Percentiles rank a stretch among this genome's conserved stretches.
Evolutionary conservation across 352 stramenopile genomes (phyloP).

Genomic region (Phytophthora uliginosa): DNA sequence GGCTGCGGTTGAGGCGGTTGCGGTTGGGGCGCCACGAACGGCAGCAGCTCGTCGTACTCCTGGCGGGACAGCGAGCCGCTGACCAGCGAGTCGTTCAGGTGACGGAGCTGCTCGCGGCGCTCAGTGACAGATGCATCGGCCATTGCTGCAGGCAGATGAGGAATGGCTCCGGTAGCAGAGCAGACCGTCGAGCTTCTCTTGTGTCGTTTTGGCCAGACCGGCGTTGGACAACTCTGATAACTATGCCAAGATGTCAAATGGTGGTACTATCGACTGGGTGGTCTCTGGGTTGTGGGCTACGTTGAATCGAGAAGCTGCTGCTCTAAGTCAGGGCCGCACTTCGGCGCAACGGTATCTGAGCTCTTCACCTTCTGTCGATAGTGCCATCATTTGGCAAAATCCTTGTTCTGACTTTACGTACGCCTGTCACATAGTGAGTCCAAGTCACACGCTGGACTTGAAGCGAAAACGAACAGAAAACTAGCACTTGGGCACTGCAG

Average conservation of each 20-base stretch:
- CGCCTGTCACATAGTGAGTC: constrained; percentile 16
- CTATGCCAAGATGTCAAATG: neutral
- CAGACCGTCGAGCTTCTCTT: neutral
- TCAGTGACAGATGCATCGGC: constrained; percentile 17
- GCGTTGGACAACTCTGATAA: constrained; percentile 17
- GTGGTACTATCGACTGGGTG: neutral
- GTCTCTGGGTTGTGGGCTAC: neutral
- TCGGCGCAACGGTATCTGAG: neutral
- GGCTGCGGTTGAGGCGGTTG: constrained; percentile 1
- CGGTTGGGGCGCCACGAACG: constrained; percentile 36
- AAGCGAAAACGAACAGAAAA: constrained; percentile 25
- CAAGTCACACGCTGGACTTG: constrained; percentile 29
- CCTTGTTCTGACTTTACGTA: neutral
- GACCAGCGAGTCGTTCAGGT: constrained; percentile 47
- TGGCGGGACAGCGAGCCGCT: constrained; percentile 41
- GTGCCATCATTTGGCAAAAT: neutral
- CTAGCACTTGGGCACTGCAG: constrained; percentile 1
- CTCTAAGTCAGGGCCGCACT: neutral
- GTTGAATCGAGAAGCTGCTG: neutral
- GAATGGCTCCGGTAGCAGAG: neutral
- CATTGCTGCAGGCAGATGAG: constrained; percentile 20
- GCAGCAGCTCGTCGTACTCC: constrained; percentile 54
- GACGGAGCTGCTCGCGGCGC: constrained; percentile 42
- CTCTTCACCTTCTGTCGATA: neutral
- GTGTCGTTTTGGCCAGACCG: neutral